Base-by-base conservation (phyloP, 192 early-diverging fungal species). In the Entomortierella chlamydospora region DNA sequence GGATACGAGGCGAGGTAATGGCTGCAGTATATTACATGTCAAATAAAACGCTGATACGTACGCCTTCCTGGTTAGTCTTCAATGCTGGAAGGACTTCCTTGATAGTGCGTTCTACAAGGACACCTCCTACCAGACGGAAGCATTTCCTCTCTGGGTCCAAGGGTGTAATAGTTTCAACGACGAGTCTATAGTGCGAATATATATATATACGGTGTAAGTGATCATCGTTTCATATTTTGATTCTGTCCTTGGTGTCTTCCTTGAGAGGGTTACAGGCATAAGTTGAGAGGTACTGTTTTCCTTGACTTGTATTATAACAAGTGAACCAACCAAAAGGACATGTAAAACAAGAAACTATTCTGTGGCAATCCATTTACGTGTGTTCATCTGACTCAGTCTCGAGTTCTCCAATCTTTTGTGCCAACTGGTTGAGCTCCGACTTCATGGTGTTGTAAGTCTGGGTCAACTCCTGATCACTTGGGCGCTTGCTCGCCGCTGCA, bases 301-400 rank as follows among this genome's bases (percentile, higher is more conserved):
- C n/a, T n/a, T n/a, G n/a, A n/a, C n/a, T n/a, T n/a, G n/a, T n/a
- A n/a, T n/a, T n/a, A n/a, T n/a, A n/a, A n/a, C n/a, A n/a, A n/a
- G n/a, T n/a, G n/a, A n/a, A n/a, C n/a, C n/a, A n/a, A n/a, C n/a
- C n/a, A n/a, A n/a, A n/a, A n/a, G n/a, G n/a, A n/a, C n/a, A n/a
- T n/a, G n/a, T n/a, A n/a, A n/a, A n/a, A n/a, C n/a, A n/a, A n/a
- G n/a, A n/a, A n/a, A n/a, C n/a, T n/a, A n/a, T n/a, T n/a, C n/a
- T n/a, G n/a, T n/a, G n/a, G n/a, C n/a, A n/a, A n/a, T 54, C 52
- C 39, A 52, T 61, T 78, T 84, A 95, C 94, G 91, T 89, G 88
- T 99, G 96, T 82, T 99, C 97, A 72, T 96, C 96, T 25, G 91
- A 84, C 78, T 99, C 95, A 50, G 90, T 87, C 81, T 99, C 97